Base-by-base conservation (phyloP, 352 stramenopile genomes). In the Phytophthora fragariae region DNA sequence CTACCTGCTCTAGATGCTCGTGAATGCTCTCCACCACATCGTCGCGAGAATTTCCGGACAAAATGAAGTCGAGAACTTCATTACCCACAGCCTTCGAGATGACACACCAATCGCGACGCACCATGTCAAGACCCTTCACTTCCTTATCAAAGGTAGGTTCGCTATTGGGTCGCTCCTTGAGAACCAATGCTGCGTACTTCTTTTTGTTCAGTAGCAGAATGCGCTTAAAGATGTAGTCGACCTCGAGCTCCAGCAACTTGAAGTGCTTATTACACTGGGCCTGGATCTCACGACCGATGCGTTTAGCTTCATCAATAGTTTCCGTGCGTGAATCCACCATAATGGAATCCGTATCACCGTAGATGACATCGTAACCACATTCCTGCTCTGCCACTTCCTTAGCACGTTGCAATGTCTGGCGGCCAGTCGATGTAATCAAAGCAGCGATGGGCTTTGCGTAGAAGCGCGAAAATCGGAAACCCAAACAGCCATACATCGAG, bases 161-260 rank as follows among this genome's bases (percentile, higher is more conserved):
- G 27, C 72, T 66, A n/a, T 86, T 81, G 10, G 75, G 70, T 15
- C 71, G 74, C 69, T 99, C 92, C 19, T 98, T 94, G 8, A 99
- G 86, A 11, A 98, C 96, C 2, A 99, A 79, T 29, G 98, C 98
- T 1, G 98, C 98, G 79, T 99, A 99, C 81, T 99, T 99, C 81
- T 99, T 99, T 85, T 99, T 99, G 84, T 99, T 99, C 31, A 99
- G 90, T 52, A 99, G 88, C 50, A 99, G 83, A 87, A 99, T 99
- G 7, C 89, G 95, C 78, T 99, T 98, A 82, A 99, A 99, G 57
- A 99, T 98, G 76, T 98, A 98, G 82, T 99, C 98, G 31, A 99
- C 94, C 80, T 99, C 98, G 27, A 99, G 91, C 82, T 99, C 98
- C n/a, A 99, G 79, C 46, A 98, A 93, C 67, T 93, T 97, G 81